phyloP scores from a whole-genome alignment of 176 grass and related monocot species.

The Oryza meyeriana region DNA sequence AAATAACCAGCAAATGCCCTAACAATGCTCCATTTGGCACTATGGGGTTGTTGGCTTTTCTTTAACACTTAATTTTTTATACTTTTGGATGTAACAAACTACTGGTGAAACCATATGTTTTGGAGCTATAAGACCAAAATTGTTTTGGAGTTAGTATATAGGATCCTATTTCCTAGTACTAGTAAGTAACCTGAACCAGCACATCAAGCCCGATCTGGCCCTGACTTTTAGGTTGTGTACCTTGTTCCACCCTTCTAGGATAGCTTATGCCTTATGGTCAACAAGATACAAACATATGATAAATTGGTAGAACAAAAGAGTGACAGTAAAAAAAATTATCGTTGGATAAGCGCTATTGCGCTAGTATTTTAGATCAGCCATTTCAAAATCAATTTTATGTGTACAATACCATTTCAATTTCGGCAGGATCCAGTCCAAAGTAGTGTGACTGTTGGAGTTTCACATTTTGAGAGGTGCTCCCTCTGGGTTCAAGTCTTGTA shows the following conservation, averaged over 20 bases:
- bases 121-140: neutral
- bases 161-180: neutral
- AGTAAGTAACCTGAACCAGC: neutral
- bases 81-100: neutral
- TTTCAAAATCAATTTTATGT: neutral
- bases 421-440: slow-evolving; percentile 89
- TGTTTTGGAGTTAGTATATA: neutral
- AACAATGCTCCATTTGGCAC: neutral
- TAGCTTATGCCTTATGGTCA: neutral
- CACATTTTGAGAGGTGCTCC: slow-evolving; percentile 96
- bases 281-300: neutral
- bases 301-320: slow-evolving; percentile 8
- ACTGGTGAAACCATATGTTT: neutral
- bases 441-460: slow-evolving; percentile 95
- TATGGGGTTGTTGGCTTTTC: no score
- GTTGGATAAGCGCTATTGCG: neutral
- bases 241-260: slow-evolving; percentile 4
- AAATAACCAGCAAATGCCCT: neutral
- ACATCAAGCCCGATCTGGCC: neutral
- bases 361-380: neutral
- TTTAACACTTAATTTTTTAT: neutral
- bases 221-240: neutral
- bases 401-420: neutral
- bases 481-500: slow-evolving; percentile 98
- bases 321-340: neutral